Percentiles rank a stretch among this genome's conserved stretches.
Evolutionary conservation across 2,329 filamentous ascomycete species (phyloP).

Genomic region (Ophiosphaerella narmari): DNA sequence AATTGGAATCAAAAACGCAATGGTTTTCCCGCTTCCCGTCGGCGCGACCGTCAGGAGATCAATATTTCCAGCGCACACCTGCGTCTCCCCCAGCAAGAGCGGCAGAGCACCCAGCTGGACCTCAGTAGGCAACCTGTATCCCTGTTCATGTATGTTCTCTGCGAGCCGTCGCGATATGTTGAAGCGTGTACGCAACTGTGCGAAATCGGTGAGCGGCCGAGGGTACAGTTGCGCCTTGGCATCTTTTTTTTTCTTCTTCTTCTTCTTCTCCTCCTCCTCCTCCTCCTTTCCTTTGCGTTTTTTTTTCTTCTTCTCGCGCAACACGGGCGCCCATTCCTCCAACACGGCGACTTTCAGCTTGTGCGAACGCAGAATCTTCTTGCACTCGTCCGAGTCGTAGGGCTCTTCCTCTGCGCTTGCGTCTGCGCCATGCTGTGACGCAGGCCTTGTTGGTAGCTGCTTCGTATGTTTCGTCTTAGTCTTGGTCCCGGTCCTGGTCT

Average conservation of each 20-base stretch:
- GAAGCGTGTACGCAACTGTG: constrained; percentile 71
- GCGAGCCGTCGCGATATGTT: constrained; percentile 74
- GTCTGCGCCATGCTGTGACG: constrained; percentile 2
- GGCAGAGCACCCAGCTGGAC: constrained; percentile 89
- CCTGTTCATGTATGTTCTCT: constrained; percentile 81
- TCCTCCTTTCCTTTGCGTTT: constrained; percentile 41
- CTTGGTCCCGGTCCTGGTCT: background rate
- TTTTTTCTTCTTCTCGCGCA: constrained; percentile 59
- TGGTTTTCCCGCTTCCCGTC: constrained; percentile 94
- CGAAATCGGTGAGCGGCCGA: constrained; percentile 78
- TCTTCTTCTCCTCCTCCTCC: too few species aligned
- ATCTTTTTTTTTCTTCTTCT: constrained; percentile 52
- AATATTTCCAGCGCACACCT: constrained; percentile 50
- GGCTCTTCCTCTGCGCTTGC: constrained; percentile 10
- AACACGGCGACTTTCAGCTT: constrained; percentile 83
- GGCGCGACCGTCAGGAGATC: constrained; percentile 89
- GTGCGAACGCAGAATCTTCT: constrained; percentile 75
- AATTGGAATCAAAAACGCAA: constrained; percentile 87
- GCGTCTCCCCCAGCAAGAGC: constrained; percentile 66
- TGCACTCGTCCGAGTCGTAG: constrained; percentile 72
- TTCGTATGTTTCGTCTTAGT: background rate
- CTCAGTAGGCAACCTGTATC: constrained; percentile 86
- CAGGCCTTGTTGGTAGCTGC: constrained; percentile 9
- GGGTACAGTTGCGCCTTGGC: constrained; percentile 71
- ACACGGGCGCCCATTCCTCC: constrained; percentile 42